Evolutionary conservation across 2,329 filamentous ascomycete genomes (phyloP).

Genomic region (Hymenoscyphus scutula): DNA sequence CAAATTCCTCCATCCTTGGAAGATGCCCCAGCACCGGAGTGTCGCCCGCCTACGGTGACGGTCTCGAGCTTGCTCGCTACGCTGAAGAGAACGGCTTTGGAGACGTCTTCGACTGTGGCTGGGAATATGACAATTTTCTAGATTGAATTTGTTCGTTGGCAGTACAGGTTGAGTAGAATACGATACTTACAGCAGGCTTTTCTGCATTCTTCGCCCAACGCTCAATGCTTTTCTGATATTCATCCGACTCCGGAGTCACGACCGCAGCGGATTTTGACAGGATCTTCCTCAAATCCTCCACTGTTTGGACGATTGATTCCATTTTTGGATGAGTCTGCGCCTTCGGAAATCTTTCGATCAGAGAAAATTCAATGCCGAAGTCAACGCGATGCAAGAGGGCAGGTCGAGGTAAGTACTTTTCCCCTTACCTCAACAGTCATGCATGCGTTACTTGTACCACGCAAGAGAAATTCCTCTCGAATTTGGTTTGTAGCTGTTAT

Average conservation of each 20-base stretch:
- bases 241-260: conserved; percentile 16
- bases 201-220: conserved; percentile 27
- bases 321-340: background rate
- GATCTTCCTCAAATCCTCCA: conserved; percentile 7
- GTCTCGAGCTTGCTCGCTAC: conserved; percentile 19
- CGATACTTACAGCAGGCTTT: conserved; percentile 24
- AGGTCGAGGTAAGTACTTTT: background rate
- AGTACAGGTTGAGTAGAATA: background rate
- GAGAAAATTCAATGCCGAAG: background rate
- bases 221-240: conserved; percentile 23
- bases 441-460: background rate
- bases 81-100: conserved; percentile 20
- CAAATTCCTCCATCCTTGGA: conserved; percentile 26
- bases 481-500: background rate
- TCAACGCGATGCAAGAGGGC: background rate
- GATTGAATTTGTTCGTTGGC: background rate
- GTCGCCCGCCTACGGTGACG: conserved; percentile 22
- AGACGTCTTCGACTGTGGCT: conserved; percentile 21
- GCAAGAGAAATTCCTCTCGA: background rate
- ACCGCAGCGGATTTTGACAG: conserved; percentile 13
- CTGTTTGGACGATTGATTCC: background rate
- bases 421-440: background rate
- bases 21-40: conserved; percentile 23
- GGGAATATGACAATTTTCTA: conserved; percentile 26
- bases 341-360: background rate